Evolutionary conservation across 805 yeast genomes (phyloP).

Genomic region (Teunomyces funiuensis): DNA sequence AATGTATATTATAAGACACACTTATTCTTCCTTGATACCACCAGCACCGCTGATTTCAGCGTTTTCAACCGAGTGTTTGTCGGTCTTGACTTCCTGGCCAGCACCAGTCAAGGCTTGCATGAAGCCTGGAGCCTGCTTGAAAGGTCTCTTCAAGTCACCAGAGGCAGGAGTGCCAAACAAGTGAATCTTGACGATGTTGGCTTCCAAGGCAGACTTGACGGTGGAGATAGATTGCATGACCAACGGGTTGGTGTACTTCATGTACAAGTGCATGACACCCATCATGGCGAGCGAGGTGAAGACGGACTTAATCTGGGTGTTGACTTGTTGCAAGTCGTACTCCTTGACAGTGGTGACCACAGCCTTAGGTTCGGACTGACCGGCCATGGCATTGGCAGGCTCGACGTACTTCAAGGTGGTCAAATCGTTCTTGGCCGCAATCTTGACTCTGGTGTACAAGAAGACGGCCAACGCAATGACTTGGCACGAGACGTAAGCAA

Average conservation of each 20-base stretch:
- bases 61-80: constrained; percentile 79
- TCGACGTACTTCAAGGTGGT: constrained; percentile 89
- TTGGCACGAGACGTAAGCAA: constrained; percentile 67
- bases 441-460: constrained; percentile 58
- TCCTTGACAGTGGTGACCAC: constrained; percentile 92
- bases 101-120: constrained; percentile 64
- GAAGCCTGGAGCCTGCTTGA: constrained; percentile 68
- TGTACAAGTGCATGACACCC: constrained; percentile 96
- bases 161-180: constrained; percentile 76
- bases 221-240: constrained; percentile 93
- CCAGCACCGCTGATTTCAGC: constrained; percentile 86
- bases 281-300: constrained; percentile 93
- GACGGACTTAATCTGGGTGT: constrained; percentile 75
- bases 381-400: constrained; percentile 77
- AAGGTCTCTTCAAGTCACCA: constrained; percentile 95
- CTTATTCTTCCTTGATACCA: constrained; percentile 84
- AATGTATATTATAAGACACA: neutral
- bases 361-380: constrained; percentile 69
- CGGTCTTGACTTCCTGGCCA: constrained; percentile 62
- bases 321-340: constrained; percentile 87
- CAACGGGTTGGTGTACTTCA: constrained; percentile 96
- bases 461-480: constrained; percentile 63
- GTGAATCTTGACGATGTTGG: constrained; percentile 89
- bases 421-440: constrained; percentile 78
- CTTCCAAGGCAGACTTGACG: constrained; percentile 84